phyloP scores from a whole-genome alignment of 2,329 filamentous ascomycete genomes.

The Clonostachys rhizophaga region DNA sequence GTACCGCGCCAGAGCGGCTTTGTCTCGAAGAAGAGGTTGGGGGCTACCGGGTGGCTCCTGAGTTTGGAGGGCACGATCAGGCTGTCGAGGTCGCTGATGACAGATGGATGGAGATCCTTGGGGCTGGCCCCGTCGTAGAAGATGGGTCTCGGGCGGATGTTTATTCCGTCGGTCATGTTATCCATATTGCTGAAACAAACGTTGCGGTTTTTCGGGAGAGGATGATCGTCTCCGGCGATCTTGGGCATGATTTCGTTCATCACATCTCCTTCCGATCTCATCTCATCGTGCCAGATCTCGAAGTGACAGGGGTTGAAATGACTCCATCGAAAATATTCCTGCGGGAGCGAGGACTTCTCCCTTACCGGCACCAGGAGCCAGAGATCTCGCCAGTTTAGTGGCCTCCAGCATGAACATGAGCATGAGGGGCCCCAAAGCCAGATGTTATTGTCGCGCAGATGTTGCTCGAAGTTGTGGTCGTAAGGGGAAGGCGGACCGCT shows the following conservation, averaged over 20 bases:
- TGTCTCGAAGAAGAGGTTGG: slow-evolving; percentile 34
- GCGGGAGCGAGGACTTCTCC: no score
- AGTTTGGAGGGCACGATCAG: slow-evolving; percentile 22
- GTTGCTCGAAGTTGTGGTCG: no score
- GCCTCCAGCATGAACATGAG: no score
- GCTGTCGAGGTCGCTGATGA: slow-evolving; percentile 13
- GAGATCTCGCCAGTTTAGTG: no score
- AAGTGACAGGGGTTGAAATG: no score
- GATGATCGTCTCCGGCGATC: background rate
- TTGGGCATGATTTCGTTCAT: background rate
- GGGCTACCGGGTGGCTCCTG: slow-evolving; percentile 19
- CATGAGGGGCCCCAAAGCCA: no score
- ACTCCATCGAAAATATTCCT: no score
- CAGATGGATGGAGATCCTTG: slow-evolving; percentile 12
- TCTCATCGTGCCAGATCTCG: background rate
- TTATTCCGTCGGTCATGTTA: slow-evolving; percentile 21
- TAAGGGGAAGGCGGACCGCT: no score
- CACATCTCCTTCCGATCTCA: background rate
- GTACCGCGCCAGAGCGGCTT: slow-evolving; percentile 25
- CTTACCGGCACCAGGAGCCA: no score
- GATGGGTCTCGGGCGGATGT: slow-evolving; percentile 19
- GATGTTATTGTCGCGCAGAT: no score
- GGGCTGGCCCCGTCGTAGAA: slow-evolving; percentile 19
- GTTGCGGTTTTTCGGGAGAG: slow-evolving; percentile 2
- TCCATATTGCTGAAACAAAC: slow-evolving; percentile 26